Percentiles rank a stretch among this genome's conserved stretches.
These are phyloP conservation scores for Dioszegia hungarica DNA, from an alignment of 768 basidiomycete species.

Conservation along the genomic window DNA sequence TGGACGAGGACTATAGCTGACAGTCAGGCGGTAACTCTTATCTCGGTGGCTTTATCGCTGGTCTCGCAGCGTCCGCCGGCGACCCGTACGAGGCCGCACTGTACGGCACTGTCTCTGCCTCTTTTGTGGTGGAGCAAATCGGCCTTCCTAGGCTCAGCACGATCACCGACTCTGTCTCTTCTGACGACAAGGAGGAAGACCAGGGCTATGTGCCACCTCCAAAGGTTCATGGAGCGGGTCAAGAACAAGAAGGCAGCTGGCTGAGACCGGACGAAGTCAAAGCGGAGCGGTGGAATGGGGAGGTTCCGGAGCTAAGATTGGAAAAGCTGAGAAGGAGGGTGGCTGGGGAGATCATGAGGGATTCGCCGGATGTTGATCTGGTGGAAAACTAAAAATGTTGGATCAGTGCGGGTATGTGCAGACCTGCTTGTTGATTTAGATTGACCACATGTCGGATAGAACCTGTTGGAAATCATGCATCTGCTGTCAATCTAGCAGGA, in stretches of 20 bases:
- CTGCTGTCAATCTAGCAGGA: background rate
- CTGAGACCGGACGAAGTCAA: background rate
- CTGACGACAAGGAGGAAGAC: no score
- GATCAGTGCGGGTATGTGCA: no score
- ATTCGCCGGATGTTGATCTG: background rate
- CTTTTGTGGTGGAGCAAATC: constrained; percentile 38
- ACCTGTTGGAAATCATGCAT: no score
- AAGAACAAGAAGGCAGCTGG: background rate
- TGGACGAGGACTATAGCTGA: background rate
- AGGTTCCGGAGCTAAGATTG: constrained; percentile 16
- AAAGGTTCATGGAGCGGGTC: no score
- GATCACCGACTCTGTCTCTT: no score
- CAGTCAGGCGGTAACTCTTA: constrained; percentile 38
- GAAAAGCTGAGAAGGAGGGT: constrained; percentile 13
- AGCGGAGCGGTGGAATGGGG: constrained; percentile 33
- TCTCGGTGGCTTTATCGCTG: constrained; percentile 39
- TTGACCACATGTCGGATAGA: no score
- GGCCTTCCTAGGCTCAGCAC: constrained; percentile 27
- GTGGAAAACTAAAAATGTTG: background rate
- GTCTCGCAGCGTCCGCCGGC: constrained; percentile 5
- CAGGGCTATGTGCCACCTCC: no score
- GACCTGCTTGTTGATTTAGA: no score
- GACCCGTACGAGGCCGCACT: constrained; percentile 26
- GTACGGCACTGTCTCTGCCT: constrained; percentile 39
- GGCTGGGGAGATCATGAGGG: background rate